phyloP scores from a whole-genome alignment of 495 filamentous ascomycete species.

The Aspergillus saccharolyticus region DNA sequence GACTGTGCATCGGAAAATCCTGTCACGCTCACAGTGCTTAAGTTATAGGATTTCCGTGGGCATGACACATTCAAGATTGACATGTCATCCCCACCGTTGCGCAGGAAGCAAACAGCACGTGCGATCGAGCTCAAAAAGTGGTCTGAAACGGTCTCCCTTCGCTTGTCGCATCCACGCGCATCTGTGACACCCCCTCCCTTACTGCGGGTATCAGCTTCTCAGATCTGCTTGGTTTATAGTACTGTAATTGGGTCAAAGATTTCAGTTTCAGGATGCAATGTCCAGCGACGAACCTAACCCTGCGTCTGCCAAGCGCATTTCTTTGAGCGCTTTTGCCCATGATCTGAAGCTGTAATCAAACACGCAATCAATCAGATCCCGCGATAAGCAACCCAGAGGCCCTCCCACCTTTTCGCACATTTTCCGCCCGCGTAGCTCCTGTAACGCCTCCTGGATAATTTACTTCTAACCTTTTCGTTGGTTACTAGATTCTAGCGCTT shows the following conservation, averaged over 20 bases:
- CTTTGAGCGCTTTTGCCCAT: not conserved
- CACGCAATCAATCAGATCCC: not conserved
- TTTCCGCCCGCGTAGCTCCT: not conserved
- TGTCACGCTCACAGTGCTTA: not conserved
- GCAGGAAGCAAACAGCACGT: not conserved
- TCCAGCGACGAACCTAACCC: not conserved
- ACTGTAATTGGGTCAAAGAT: not conserved
- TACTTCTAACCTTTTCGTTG: conserved; percentile 9
- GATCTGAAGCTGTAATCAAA: not conserved
- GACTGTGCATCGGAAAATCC: not conserved
- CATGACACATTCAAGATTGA: not conserved
- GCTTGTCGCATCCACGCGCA: not conserved
- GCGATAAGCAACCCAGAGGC: not conserved
- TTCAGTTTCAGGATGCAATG: not conserved
- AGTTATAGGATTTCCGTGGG: too few relatives aligned
- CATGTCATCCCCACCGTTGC: not conserved
- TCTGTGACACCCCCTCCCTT: not conserved
- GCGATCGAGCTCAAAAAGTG: not conserved
- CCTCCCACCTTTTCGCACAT: not conserved
- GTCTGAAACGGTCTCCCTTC: not conserved
- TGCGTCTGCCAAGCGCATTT: not conserved
- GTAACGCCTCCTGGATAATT: conserved; percentile 11
- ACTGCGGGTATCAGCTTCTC: not conserved
- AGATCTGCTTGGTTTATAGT: not conserved
- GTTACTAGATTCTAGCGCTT: conserved; percentile 10